Percentiles rank a stretch among this genome's conserved stretches.
Conservation (phyloP, 176 grass and related monocot genomes). For the Avena eriantha region DNA sequence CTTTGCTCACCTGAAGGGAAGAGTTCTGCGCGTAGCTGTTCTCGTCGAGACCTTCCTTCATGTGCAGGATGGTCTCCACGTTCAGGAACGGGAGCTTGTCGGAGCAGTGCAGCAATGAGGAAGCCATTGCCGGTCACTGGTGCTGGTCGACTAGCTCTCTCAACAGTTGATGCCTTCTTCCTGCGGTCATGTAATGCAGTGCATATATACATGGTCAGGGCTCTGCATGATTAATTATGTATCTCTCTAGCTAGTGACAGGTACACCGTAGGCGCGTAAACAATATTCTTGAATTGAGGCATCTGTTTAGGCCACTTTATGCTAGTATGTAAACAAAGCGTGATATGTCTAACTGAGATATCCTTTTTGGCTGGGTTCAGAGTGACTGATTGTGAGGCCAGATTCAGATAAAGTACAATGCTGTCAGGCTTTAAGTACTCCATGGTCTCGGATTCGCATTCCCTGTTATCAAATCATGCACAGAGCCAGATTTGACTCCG, state of each 20-base stretch:
- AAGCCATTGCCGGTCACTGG: conserved; percentile 59
- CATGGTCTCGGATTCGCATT: conserved; percentile 23
- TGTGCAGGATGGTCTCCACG: conserved; percentile 91
- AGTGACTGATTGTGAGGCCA: conserved; percentile 44
- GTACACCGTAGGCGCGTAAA: conserved; percentile 28
- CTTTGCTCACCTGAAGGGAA: conserved; percentile 71
- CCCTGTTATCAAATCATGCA: conserved; percentile 46
- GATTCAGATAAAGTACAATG: conserved; percentile 60
- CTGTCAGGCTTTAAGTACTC: background rate
- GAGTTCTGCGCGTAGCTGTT: conserved; percentile 95
- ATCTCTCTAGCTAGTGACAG: conserved; percentile 32
- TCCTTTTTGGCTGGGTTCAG: conserved; percentile 43
- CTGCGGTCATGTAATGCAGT: conserved; percentile 44
- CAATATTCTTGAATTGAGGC: conserved; percentile 22
- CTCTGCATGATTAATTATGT: conserved; percentile 30
- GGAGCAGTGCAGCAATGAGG: conserved; percentile 58
- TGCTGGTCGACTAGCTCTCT: conserved; percentile 9
- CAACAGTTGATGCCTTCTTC: conserved; percentile 27
- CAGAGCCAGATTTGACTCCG: conserved; percentile 32
- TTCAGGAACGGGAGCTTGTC: conserved; percentile 67
- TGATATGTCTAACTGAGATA: conserved; percentile 50
- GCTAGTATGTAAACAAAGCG: conserved; percentile 23
- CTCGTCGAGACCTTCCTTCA: conserved; percentile 92
- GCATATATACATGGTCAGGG: conserved; percentile 32
- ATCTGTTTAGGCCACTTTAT: conserved; percentile 48